Conservation (phyloP, 495 filamentous ascomycete genomes). For the Penicillium taxi region DNA sequence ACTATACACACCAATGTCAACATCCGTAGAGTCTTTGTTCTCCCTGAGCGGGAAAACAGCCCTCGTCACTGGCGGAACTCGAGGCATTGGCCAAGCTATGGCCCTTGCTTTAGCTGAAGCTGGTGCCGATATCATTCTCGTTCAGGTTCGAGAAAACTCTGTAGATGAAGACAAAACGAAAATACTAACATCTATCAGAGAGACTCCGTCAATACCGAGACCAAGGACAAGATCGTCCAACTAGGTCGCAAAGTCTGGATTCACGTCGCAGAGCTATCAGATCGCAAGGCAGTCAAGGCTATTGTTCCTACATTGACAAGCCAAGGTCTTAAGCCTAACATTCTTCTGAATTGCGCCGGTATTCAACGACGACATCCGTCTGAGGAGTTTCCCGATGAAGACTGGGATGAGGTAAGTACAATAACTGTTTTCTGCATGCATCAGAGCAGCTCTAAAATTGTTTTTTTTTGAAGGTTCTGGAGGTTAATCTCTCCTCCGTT, state of each 20-base stretch:
- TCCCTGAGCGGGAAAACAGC: conserved; percentile 56
- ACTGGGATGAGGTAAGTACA: conserved; percentile 62
- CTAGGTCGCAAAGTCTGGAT: conserved; percentile 62
- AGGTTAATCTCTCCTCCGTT: conserved; percentile 76
- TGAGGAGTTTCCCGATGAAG: conserved; percentile 67
- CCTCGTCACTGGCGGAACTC: conserved; percentile 76
- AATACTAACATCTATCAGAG: conserved; percentile 36
- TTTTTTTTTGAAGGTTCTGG: conserved; percentile 49
- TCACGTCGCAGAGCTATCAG: conserved; percentile 67
- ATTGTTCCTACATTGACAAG: conserved; percentile 54
- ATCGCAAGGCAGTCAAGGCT: conserved; percentile 46
- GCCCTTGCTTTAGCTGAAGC: conserved; percentile 74
- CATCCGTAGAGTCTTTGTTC: conserved; percentile 31
- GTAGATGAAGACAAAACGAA: background rate
- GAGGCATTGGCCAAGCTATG: conserved; percentile 82
- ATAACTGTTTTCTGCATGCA: background rate
- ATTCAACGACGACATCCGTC: conserved; percentile 75
- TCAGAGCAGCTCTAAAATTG: background rate
- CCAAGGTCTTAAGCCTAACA: conserved; percentile 53
- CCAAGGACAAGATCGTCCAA: conserved; percentile 49
- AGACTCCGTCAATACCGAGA: conserved; percentile 56
- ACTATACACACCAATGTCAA: conserved; percentile 17
- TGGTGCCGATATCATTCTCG: conserved; percentile 71
- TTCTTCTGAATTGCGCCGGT: conserved; percentile 80
- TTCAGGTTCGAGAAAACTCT: conserved; percentile 33